Evolutionary conservation across 2,329 filamentous ascomycete species (phyloP), one percentile per base, ranked within the genome.

Genomic region (Phialocephala sp.): DNA sequence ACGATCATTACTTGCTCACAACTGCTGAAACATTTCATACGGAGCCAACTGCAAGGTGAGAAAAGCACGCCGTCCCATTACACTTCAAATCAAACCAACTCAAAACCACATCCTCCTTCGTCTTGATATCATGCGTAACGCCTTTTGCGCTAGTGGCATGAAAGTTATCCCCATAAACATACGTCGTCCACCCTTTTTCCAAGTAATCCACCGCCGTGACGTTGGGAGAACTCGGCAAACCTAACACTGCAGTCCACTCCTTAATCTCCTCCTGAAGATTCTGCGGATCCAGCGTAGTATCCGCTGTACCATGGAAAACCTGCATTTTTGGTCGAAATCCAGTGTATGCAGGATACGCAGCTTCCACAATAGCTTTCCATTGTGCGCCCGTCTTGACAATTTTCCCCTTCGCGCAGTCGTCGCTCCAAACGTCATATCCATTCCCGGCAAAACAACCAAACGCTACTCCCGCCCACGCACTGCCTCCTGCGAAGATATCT

Each of bases 361-460:
- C 75, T n/a, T 77, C 73, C 9, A 81, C 84, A 35, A 80, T 76
- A 59, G 79, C 76, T 22, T 82, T 81, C 84, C 84, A 87, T 64
- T 82, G 77, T 63, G 80, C 75, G 1, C 80, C 78, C 0, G 81
- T 69, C 65, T 72, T 72, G 63, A 67, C 64, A 18, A 69, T 47
- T n/a, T 65, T 60, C 8, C 72, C 72, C 8, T 62, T 70, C 1
- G 84, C 80, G 75, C 85, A 88, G 0, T 79, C 79, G 60, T 76
- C 80, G 77, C 85, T 86, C 85, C 85, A 87, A 4, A 65, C 62
- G 5, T 52, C 67, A 32, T 59, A 63, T 76, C 79, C 79, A 4
- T 79, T 75, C 69, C 61, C 71, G 12, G 64, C 66, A 79, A 83
- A 65, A 73, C 82, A 84, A 1, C 80, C 81, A 0, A 80, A 79